A percentile compares a stretch with the other conserved stretches of the same genome.
phyloP scores from a whole-genome alignment of 306 rosid genomes.

The Trifolium repens region DNA sequence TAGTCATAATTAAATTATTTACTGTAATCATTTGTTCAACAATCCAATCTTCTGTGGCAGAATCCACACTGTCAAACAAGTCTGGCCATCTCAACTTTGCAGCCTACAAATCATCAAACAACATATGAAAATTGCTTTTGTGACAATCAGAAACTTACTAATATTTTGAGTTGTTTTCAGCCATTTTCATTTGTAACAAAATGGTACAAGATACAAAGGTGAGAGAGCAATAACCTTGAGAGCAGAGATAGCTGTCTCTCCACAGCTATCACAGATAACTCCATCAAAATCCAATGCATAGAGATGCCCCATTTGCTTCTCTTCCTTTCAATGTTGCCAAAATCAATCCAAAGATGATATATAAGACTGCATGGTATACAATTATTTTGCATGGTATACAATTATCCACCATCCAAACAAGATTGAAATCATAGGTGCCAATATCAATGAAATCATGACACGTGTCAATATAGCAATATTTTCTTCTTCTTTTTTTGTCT shows the following conservation, averaged over 20 bases:
- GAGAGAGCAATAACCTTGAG: constrained; percentile 41
- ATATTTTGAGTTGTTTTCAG: neutral
- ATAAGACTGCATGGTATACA: constrained; percentile 21
- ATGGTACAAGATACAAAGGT: constrained; percentile 1
- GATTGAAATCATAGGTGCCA: constrained; percentile 33
- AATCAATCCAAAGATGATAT: constrained; percentile 32
- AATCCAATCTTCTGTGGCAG: constrained; percentile 66
- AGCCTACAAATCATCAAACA: constrained; percentile 55
- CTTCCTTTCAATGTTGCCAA: constrained; percentile 32
- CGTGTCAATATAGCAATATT: constrained; percentile 21
- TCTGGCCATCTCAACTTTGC: constrained; percentile 77
- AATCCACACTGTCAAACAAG: constrained; percentile 64
- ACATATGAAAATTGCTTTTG: too few relatives aligned
- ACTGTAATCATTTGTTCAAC: constrained; percentile 65
- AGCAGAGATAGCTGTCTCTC: constrained; percentile 46
- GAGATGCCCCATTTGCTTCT: constrained; percentile 43
- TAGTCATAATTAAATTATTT: constrained; percentile 33
- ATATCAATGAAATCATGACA: constrained; percentile 41
- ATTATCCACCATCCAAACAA: constrained; percentile 40
- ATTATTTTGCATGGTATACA: constrained; percentile 20
- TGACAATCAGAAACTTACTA: neutral
- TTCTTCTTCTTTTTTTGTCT: neutral
- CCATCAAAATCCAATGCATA: constrained; percentile 55
- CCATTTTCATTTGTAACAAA: neutral
- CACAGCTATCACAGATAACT: constrained; percentile 47